These are phyloP conservation scores for Podaxis sp. DNA, from an alignment of 768 basidiomycete species.

Conservation along the genomic window DNA sequence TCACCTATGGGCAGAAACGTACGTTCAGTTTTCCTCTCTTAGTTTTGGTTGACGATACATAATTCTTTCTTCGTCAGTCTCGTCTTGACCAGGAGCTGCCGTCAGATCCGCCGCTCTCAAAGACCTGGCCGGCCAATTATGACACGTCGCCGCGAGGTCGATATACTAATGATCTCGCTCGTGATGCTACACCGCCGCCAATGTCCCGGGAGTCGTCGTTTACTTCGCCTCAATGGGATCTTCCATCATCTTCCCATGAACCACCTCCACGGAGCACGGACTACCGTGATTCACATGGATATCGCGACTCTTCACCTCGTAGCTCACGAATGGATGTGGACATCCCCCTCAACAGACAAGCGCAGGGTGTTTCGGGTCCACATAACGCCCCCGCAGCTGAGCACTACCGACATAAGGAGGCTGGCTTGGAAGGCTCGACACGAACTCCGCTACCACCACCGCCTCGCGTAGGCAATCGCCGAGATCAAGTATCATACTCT, in stretches of 20 bases:
- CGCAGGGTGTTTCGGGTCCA: neutral
- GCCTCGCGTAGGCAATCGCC: conserved; percentile 5
- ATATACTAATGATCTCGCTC: neutral
- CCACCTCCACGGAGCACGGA: neutral
- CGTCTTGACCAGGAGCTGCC: conserved; percentile 1
- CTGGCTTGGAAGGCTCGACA: neutral
- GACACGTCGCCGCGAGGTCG: conserved; percentile 7
- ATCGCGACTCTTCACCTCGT: neutral
- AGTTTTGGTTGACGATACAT: neutral
- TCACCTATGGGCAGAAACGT: conserved; percentile 3
- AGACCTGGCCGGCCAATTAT: neutral
- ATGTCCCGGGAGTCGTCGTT: conserved; percentile 3
- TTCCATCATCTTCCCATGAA: conserved; percentile 6
- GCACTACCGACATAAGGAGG: conserved; percentile 4
- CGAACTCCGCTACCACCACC: neutral
- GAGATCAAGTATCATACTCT: neutral
- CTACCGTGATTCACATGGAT: neutral
- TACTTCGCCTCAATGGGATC: conserved; percentile 6
- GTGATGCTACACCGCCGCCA: conserved; percentile 1
- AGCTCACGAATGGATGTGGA: conserved; percentile 2
- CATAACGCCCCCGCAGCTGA: neutral
- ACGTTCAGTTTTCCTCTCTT: neutral
- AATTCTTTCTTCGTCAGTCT: neutral
- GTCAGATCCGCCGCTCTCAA: neutral
- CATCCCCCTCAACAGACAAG: neutral